Evolutionary conservation across 2,329 filamentous ascomycete species (phyloP).

Genomic region (Venturia oleaginea): DNA sequence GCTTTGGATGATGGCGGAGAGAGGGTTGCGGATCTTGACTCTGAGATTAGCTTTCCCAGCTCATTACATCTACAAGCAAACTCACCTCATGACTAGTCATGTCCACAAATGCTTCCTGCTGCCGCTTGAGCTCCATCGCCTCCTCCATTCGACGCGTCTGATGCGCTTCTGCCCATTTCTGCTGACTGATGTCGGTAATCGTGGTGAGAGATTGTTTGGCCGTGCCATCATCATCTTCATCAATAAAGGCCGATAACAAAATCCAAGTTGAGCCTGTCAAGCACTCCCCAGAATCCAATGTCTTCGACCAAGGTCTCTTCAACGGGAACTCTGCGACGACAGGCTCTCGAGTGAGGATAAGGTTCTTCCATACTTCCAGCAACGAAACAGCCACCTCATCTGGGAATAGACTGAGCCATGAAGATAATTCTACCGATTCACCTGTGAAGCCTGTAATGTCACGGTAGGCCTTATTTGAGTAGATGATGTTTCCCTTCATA

Average conservation of each 20-base stretch:
- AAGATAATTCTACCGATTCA: background rate
- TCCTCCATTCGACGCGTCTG: slow-evolving; percentile 9
- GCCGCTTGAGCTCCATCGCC: slow-evolving; percentile 16
- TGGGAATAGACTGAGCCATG: background rate
- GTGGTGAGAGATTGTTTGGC: background rate
- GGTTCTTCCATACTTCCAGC: background rate
- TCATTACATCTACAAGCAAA: too few species aligned
- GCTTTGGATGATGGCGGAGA: slow-evolving; percentile 11
- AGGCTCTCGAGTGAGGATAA: background rate
- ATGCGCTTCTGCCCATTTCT: slow-evolving; percentile 9
- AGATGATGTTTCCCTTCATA: background rate
- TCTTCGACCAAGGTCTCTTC: background rate
- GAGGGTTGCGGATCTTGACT: slow-evolving; percentile 19
- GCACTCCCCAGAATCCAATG: background rate
- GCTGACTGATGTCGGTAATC: slow-evolving; percentile 9
- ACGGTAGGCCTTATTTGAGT: background rate
- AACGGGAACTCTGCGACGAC: background rate
- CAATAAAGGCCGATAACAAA: background rate
- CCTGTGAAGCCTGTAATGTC: background rate
- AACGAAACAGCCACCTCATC: background rate
- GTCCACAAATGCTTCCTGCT: slow-evolving; percentile 32
- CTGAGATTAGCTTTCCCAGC: background rate
- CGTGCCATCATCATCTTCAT: slow-evolving; percentile 8
- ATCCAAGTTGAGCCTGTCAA: background rate
- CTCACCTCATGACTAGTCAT: slow-evolving; percentile 16